phyloP scores from a whole-genome alignment of 495 filamentous ascomycete genomes.

The Cladorrhinum samala region DNA sequence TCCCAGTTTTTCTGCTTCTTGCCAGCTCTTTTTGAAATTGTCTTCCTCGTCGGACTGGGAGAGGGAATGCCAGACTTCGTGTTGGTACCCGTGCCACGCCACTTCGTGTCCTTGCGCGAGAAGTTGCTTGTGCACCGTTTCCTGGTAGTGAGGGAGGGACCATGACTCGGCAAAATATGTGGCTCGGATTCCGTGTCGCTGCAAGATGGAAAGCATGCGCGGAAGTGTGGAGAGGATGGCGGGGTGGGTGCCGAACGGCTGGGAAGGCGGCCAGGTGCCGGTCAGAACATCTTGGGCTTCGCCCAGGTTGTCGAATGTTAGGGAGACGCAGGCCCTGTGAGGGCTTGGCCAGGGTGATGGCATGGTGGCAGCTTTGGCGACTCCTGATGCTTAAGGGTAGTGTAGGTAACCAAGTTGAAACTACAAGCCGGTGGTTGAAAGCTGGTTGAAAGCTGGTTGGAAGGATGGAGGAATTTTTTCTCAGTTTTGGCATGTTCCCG shows the following conservation, averaged over 20 bases:
- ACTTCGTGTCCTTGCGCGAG: slow-evolving; percentile 22
- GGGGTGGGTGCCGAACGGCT: slow-evolving; percentile 25
- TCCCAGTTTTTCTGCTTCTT: slow-evolving; percentile 2
- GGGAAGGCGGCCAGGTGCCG: slow-evolving; percentile 18
- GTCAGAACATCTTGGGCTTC: slow-evolving; percentile 32
- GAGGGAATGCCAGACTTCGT: slow-evolving; percentile 24
- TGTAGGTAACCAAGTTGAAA: not conserved
- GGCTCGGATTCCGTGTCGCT: slow-evolving; percentile 17
- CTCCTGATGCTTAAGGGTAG: not conserved
- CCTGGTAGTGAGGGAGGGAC: slow-evolving; percentile 28
- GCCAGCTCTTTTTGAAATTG: slow-evolving; percentile 23
- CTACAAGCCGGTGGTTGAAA: too few relatives aligned
- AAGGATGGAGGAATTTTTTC: too few relatives aligned
- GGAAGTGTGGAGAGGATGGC: slow-evolving; percentile 25
- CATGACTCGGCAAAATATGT: slow-evolving; percentile 34
- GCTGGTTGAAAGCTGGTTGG: too few relatives aligned
- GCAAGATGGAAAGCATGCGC: slow-evolving; percentile 27
- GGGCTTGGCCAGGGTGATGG: slow-evolving; percentile 22
- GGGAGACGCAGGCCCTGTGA: slow-evolving; percentile 26
- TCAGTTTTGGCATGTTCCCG: too few relatives aligned
- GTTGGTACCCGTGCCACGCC: slow-evolving; percentile 33
- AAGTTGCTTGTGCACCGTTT: slow-evolving; percentile 11
- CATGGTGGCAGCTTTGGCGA: not conserved
- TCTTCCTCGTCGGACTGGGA: slow-evolving; percentile 9
- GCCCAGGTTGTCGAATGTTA: slow-evolving; percentile 36